Percentiles rank a stretch among this genome's conserved stretches.
Evolutionary conservation across 768 basidiomycete genomes (phyloP).

Genomic region (Hemileccinum impolitum): DNA sequence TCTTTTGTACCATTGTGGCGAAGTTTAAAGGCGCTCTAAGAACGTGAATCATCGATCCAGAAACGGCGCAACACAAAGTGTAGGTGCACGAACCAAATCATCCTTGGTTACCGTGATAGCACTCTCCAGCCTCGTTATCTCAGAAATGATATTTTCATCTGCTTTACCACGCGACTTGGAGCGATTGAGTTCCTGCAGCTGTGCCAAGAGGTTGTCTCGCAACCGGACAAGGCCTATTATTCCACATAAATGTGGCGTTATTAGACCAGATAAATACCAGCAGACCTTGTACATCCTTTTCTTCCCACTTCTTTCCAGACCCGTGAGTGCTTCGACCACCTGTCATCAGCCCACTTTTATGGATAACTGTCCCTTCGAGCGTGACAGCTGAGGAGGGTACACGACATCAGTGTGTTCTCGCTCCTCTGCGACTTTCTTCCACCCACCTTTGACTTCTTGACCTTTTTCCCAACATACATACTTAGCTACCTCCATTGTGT

Average conservation of each 20-base stretch:
- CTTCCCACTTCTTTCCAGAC: conserved; percentile 88
- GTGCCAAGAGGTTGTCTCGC: conserved; percentile 66
- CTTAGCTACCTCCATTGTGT: conserved; percentile 89
- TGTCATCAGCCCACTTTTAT: conserved; percentile 96
- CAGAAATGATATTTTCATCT: conserved; percentile 74
- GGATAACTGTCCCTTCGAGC: conserved; percentile 93
- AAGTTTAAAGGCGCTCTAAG: conserved; percentile 69
- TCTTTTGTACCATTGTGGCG: conserved; percentile 76
- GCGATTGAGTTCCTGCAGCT: conserved; percentile 81
- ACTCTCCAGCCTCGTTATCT: conserved; percentile 78
- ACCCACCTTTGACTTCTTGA: conserved; percentile 92
- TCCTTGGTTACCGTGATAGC: conserved; percentile 73
- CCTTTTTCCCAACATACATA: conserved; percentile 92
- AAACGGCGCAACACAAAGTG: not conserved
- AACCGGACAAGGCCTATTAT: conserved; percentile 48
- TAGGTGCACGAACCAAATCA: conserved; percentile 60
- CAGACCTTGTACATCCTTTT: conserved; percentile 85
- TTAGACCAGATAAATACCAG: conserved; percentile 18
- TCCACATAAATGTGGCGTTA: conserved; percentile 9
- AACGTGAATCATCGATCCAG: not conserved
- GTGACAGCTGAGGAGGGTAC: conserved; percentile 69
- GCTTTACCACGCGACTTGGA: conserved; percentile 79
- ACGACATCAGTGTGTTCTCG: not conserved
- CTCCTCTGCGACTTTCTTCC: conserved; percentile 42
- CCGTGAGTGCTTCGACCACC: conserved; percentile 82